phyloP scores from a whole-genome alignment of 257 asterid genomes.

The Nicotiana knightiana region DNA sequence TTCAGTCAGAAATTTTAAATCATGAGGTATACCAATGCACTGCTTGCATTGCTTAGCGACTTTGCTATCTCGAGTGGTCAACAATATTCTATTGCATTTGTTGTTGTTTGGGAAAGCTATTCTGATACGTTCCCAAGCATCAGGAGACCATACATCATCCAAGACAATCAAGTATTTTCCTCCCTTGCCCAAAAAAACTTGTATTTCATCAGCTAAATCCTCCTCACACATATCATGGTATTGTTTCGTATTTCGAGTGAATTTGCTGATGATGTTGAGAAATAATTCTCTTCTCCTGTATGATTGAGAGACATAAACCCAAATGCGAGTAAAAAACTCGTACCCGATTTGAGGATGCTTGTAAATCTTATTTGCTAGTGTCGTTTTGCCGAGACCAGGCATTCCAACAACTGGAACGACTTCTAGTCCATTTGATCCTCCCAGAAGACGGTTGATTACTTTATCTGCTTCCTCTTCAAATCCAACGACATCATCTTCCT shows the following conservation, averaged over 20 bases:
- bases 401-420: constrained; percentile 45
- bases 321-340: constrained; percentile 28
- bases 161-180: constrained; percentile 33
- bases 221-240: not conserved
- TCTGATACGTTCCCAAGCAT: constrained; percentile 23
- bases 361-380: constrained; percentile 32
- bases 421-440: constrained; percentile 18
- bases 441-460: constrained; percentile 20
- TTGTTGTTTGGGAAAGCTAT: constrained; percentile 22
- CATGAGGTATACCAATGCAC: constrained; percentile 31
- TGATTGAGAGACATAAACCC: constrained; percentile 29
- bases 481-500: constrained; percentile 38
- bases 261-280: constrained; percentile 2
- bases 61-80: constrained; percentile 33
- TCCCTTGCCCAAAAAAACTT: not conserved
- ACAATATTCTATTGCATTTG: constrained; percentile 25
- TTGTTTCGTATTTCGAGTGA: not conserved
- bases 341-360: constrained; percentile 22
- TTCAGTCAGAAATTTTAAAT: constrained; percentile 9
- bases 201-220: constrained; percentile 5
- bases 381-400: constrained; percentile 52
- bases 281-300: constrained; percentile 20
- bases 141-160: constrained; percentile 44
- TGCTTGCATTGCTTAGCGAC: constrained; percentile 25
- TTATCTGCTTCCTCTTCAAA: constrained; percentile 37